Conservation (phyloP, 257 asterid genomes). For the Cynanchum wilfordii region DNA sequence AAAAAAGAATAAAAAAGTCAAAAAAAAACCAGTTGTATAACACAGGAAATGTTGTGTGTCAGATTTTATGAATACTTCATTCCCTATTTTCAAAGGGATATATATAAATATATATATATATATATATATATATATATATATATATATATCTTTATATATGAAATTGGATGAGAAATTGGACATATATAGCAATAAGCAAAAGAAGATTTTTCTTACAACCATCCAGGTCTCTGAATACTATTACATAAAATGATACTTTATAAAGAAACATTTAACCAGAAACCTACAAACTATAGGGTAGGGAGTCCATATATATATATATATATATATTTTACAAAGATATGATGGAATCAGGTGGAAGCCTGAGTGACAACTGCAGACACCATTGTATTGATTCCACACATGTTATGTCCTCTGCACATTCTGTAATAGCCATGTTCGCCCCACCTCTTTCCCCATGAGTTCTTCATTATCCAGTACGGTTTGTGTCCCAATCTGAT, state of each 20-base stretch:
- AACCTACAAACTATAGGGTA: no score
- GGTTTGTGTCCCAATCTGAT: constrained; percentile 61
- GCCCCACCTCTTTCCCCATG: constrained; percentile 86
- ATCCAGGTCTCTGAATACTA: no score
- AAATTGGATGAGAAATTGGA: no score
- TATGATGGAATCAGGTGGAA: constrained; percentile 19
- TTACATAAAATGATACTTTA: no score
- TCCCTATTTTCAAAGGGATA: background rate
- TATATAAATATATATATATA: no score
- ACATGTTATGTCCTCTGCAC: constrained; percentile 74
- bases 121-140: no score
- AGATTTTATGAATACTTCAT: background rate
- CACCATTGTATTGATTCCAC: constrained; percentile 79
- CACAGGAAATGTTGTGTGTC: background rate
- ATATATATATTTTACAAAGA: background rate
- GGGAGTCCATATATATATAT: no score
- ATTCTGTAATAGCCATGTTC: constrained; percentile 62
- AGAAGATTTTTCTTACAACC: no score
- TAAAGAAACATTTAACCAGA: no score
- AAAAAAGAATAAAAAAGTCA: no score
- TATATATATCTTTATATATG: no score
- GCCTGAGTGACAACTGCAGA: constrained; percentile 56
- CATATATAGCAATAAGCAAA: no score
- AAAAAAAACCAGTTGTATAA: background rate
- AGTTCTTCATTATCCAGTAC: constrained; percentile 82